phyloP scores from a whole-genome alignment of 73 alveolate genomes.

The Symbiodinium pilosum region DNA sequence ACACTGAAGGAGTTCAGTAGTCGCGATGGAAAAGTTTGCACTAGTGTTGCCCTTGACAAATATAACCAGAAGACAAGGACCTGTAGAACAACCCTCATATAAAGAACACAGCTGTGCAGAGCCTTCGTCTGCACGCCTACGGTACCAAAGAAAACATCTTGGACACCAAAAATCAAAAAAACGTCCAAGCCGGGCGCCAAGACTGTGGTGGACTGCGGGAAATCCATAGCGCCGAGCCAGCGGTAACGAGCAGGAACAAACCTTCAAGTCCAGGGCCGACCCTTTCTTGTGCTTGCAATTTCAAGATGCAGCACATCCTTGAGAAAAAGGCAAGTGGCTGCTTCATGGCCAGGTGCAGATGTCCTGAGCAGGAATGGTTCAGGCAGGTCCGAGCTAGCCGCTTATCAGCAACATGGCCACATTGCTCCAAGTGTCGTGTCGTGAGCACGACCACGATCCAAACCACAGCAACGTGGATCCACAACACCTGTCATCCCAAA shows the following conservation, averaged over 20 bases:
- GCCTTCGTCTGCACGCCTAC: too few species aligned
- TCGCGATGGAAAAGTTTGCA: not conserved
- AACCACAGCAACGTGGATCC: conserved; percentile 76
- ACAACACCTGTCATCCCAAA: conserved; percentile 47
- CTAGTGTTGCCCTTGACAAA: too few species aligned
- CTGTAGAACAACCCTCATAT: too few species aligned
- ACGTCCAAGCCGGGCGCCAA: too few species aligned
- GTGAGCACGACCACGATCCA: conserved; percentile 45
- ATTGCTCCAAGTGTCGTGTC: conserved; percentile 11
- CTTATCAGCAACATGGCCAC: not conserved
- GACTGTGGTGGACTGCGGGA: conserved; percentile 83
- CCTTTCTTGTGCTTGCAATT: not conserved
- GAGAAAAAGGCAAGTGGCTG: not conserved
- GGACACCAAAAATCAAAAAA: too few species aligned
- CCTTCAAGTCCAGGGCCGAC: not conserved
- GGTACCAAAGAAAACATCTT: too few species aligned
- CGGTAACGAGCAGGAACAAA: conserved; percentile 55
- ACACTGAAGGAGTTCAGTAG: not conserved
- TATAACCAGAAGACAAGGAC: too few species aligned
- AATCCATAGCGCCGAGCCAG: conserved; percentile 48
- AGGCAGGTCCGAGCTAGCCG: not conserved
- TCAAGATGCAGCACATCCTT: not conserved
- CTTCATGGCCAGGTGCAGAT: conserved; percentile 60
- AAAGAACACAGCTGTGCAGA: too few species aligned
- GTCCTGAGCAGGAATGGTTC: too few species aligned